A percentile compares a stretch with the other conserved stretches of the same genome.
Evolutionary conservation across 495 filamentous ascomycete species (phyloP).

Genomic region (Tirmania nivea): DNA sequence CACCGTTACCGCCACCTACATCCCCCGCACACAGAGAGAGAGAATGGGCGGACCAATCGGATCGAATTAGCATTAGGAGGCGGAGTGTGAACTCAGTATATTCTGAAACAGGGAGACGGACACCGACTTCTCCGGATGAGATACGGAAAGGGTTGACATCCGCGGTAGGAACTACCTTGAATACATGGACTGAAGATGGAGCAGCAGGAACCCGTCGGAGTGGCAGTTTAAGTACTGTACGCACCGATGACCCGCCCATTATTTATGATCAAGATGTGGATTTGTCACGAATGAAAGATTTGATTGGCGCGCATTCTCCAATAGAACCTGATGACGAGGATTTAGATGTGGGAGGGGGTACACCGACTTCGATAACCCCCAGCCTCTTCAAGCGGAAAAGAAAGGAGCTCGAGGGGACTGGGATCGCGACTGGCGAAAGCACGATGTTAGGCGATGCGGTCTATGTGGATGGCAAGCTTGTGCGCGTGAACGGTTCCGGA

Average conservation of each 20-base stretch:
- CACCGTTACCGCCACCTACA: too few relatives aligned
- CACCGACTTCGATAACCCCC: background rate
- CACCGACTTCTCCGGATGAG: too few relatives aligned
- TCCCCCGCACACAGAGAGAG: too few relatives aligned
- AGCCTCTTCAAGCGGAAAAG: background rate
- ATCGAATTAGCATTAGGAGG: too few relatives aligned
- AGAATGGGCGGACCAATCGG: too few relatives aligned
- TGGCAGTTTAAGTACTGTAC: background rate
- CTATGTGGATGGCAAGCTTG: background rate
- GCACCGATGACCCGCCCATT: background rate
- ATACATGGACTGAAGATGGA: too few relatives aligned
- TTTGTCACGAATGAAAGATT: background rate
- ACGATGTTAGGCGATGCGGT: background rate
- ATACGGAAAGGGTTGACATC: too few relatives aligned
- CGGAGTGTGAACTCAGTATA: too few relatives aligned
- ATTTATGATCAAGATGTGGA: background rate
- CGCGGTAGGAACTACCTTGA: too few relatives aligned
- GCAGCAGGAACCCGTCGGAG: background rate
- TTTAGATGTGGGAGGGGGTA: background rate
- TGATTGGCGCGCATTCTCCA: background rate
- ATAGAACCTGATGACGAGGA: background rate
- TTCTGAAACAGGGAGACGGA: too few relatives aligned
- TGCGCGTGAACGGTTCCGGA: background rate
- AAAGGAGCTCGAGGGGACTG: background rate
- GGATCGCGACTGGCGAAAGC: background rate